phyloP scores from a whole-genome alignment of 2,329 filamentous ascomycete species.

The Kalaharituber pfeilii region DNA sequence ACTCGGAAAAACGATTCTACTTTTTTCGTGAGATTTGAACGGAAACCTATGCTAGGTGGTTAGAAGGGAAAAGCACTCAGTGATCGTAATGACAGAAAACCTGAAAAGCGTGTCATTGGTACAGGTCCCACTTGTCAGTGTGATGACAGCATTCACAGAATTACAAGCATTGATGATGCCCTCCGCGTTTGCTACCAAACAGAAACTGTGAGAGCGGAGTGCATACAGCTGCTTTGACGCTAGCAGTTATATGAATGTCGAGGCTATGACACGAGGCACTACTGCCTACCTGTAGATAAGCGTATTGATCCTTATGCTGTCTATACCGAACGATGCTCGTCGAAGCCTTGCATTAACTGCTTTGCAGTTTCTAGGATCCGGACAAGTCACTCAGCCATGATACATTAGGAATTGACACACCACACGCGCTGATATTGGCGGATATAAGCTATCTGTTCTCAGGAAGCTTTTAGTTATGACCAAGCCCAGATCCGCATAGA shows the following conservation, averaged over 20 bases:
- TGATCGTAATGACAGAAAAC: slow-evolving; percentile 87
- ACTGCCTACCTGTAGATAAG: slow-evolving; percentile 95
- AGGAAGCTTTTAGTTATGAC: slow-evolving; percentile 96
- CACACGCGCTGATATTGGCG: no score
- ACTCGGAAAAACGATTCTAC: slow-evolving; percentile 94
- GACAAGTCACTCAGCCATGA: slow-evolving; percentile 27
- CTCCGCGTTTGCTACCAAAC: slow-evolving; percentile 68
- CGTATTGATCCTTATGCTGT: slow-evolving; percentile 99
- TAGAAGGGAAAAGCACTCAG: slow-evolving; percentile 75
- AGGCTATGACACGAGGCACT: slow-evolving; percentile 84
- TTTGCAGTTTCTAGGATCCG: slow-evolving; percentile 72
- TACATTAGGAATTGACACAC: no score
- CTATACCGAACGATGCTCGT: slow-evolving; percentile 89
- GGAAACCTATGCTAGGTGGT: slow-evolving; percentile 69
- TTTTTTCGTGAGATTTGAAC: slow-evolving; percentile 95
- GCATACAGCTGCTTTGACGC: slow-evolving; percentile 97
- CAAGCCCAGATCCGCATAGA: slow-evolving; percentile 89
- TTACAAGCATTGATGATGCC: slow-evolving; percentile 98
- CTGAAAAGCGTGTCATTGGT: slow-evolving; percentile 74
- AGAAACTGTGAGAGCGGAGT: slow-evolving; percentile 93
- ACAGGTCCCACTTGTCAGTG: slow-evolving; percentile 60
- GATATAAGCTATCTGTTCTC: slow-evolving; percentile 92
- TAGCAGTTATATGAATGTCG: slow-evolving; percentile 88
- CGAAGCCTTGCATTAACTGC: slow-evolving; percentile 94
- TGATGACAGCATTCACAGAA: slow-evolving; percentile 34